A percentile compares a stretch with the other conserved stretches of the same genome.
phyloP scores from a whole-genome alignment of 805 yeast species.

The Kodamaea sagamina region DNA sequence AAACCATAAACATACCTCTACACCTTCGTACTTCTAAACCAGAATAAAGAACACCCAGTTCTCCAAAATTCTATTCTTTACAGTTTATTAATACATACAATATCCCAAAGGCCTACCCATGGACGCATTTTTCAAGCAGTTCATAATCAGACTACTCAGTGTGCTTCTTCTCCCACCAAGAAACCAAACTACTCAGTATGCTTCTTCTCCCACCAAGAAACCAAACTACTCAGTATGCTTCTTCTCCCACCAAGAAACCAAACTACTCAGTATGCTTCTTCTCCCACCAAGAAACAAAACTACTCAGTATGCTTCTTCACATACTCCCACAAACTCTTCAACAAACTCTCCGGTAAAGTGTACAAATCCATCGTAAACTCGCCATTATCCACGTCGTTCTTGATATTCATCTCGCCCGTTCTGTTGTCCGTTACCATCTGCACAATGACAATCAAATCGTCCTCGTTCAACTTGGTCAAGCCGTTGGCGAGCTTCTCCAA shows the following conservation, averaged over 20 bases:
- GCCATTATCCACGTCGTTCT: conserved; percentile 94
- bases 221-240: conserved; percentile 3
- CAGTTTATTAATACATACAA: conserved; percentile 4
- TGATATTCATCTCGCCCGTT: conserved; percentile 92
- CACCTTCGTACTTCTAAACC: too few species aligned
- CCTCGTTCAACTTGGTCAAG: conserved; percentile 83
- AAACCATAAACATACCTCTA: too few species aligned
- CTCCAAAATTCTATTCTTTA: conserved; percentile 1
- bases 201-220: neutral
- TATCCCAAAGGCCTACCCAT: conserved; percentile 4
- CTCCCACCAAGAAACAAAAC: neutral
- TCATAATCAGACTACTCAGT: neutral
- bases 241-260: too few species aligned
- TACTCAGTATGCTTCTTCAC: conserved; percentile 67
- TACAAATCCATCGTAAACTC: conserved; percentile 95
- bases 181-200: too few species aligned
- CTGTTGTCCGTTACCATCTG: conserved; percentile 97
- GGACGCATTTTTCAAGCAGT: too few species aligned
- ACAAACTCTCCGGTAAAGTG: conserved; percentile 86
- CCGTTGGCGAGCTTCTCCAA: conserved; percentile 89
- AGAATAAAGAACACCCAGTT: neutral
- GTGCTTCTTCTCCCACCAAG: too few species aligned
- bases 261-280: too few species aligned
- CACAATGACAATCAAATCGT: conserved; percentile 89
- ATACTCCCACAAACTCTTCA: conserved; percentile 93